These are phyloP conservation scores for Cenchrus fungigraminus DNA, from an alignment of 176 grass and related monocot species.

Conservation along the genomic window DNA sequence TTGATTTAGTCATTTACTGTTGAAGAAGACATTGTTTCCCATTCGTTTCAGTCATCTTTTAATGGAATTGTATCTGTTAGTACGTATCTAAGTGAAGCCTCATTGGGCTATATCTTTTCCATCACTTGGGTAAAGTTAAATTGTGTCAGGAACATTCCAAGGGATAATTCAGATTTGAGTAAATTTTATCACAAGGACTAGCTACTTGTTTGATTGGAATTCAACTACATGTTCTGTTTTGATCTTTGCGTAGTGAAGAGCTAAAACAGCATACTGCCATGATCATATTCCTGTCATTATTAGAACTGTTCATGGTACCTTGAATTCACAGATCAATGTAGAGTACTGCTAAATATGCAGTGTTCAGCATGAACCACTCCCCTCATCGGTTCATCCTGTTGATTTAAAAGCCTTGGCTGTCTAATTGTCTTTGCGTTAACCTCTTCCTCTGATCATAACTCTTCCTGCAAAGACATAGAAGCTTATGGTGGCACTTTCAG, in stretches of 20 bases:
- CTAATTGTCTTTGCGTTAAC: neutral
- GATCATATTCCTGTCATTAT: neutral
- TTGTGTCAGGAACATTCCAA: neutral
- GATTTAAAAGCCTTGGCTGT: neutral
- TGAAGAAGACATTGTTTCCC: neutral
- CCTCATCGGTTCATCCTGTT: neutral
- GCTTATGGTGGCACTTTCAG: neutral
- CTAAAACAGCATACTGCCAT: neutral
- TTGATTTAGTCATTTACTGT: neutral
- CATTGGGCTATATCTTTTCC: neutral
- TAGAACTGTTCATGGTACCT: neutral
- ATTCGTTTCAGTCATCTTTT: slow-evolving; percentile 17
- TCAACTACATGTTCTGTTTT: neutral
- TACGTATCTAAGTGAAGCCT: neutral
- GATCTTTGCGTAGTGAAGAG: neutral
- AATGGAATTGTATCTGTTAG: neutral
- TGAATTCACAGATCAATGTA: neutral
- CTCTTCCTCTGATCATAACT: neutral
- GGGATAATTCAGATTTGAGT: neutral
- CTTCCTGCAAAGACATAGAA: neutral
- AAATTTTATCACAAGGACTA: neutral
- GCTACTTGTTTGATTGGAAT: neutral
- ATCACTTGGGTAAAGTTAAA: neutral
- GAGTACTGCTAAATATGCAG: neutral
- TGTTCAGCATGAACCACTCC: neutral